phyloP scores from a whole-genome alignment of 305 asterid species.

The Fraxinus sp. region DNA sequence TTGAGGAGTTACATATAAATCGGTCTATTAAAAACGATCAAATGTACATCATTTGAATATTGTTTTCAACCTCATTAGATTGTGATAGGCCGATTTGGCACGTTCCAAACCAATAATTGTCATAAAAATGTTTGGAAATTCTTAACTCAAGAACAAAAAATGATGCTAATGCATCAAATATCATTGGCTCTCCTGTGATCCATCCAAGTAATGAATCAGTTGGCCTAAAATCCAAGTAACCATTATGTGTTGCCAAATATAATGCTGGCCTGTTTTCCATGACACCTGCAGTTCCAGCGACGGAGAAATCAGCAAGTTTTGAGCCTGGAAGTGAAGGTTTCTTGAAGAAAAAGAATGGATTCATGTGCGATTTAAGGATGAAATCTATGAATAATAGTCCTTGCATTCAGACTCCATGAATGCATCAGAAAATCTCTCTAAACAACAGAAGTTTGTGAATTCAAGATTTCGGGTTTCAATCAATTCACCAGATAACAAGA shows the following conservation, averaged over 20 bases:
- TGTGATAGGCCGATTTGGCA: constrained; percentile 46
- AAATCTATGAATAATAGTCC: constrained; percentile 65
- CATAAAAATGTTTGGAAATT: constrained; percentile 51
- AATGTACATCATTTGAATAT: too few relatives aligned
- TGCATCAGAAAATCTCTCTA: constrained; percentile 13
- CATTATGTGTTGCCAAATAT: constrained; percentile 60
- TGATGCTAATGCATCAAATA: constrained; percentile 23
- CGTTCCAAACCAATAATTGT: constrained; percentile 56
- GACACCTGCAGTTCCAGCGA: constrained; percentile 72
- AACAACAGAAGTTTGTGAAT: constrained; percentile 55
- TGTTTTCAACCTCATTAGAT: too few relatives aligned
- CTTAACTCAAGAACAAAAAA: constrained; percentile 38
- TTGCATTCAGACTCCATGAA: constrained; percentile 38
- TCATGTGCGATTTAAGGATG: constrained; percentile 28
- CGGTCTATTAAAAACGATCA: too few relatives aligned
- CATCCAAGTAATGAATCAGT: constrained; percentile 53
- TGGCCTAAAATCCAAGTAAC: constrained; percentile 29
- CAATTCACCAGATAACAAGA: constrained; percentile 81
- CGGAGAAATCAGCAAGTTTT: constrained; percentile 31
- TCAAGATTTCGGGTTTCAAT: constrained; percentile 82
- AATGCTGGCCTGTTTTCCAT: constrained; percentile 94
- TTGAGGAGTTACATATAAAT: too few relatives aligned
- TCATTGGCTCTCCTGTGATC: constrained; percentile 58
- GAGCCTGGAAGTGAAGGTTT: constrained; percentile 33
- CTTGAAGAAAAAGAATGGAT: background rate